Percentiles rank a stretch among this genome's conserved stretches.
phyloP scores from a whole-genome alignment of 2,329 filamentous ascomycete species.

The Fusarium subglutinans region DNA sequence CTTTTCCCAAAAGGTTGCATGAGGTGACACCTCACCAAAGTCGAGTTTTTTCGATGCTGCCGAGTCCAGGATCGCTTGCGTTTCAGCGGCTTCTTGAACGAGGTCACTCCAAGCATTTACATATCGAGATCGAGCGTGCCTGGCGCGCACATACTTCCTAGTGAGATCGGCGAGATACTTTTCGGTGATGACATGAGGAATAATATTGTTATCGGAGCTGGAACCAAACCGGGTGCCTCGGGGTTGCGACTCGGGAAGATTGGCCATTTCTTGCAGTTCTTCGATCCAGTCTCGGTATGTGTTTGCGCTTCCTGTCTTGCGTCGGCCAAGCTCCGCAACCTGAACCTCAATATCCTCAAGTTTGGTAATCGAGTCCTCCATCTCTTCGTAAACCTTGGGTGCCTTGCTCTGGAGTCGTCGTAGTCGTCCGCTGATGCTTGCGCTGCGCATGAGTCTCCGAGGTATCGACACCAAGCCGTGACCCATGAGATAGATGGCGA shows the following conservation, averaged over 20 bases:
- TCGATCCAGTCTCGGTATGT: conserved; percentile 95
- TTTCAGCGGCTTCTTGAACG: conserved; percentile 76
- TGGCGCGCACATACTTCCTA: conserved; percentile 80
- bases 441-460: conserved; percentile 79
- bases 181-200: conserved; percentile 89
- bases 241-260: conserved; percentile 69
- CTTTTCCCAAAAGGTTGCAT: conserved; percentile 63
- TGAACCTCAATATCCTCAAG: conserved; percentile 85
- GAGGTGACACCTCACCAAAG: conserved; percentile 69
- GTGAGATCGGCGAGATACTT: conserved; percentile 93
- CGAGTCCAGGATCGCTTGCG: conserved; percentile 86
- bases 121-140: conserved; percentile 85
- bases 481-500: conserved; percentile 97
- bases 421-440: conserved; percentile 78
- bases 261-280: conserved; percentile 82
- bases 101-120: conserved; percentile 86
- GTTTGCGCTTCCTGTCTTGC: conserved; percentile 80
- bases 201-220: conserved; percentile 54
- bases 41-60: conserved; percentile 82
- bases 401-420: conserved; percentile 81
- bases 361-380: conserved; percentile 83
- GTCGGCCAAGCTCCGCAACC: conserved; percentile 78
- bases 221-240: conserved; percentile 53
- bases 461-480: conserved; percentile 95
- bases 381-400: conserved; percentile 83